Evolutionary conservation across 306 rosid genomes (phyloP).

Genomic region (Ammopiptanthus mongolicus): DNA sequence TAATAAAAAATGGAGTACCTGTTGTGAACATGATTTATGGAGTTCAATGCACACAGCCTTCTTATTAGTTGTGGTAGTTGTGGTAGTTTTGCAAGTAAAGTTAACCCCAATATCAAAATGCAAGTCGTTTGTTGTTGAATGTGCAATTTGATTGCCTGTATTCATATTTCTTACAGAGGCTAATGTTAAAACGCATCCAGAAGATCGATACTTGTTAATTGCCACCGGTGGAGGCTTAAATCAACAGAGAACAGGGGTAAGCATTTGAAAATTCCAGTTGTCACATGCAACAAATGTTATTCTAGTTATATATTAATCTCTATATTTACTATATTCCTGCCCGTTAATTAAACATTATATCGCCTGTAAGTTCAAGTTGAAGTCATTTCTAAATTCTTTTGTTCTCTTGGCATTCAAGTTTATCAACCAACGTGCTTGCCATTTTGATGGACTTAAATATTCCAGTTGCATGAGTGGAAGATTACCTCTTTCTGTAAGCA

Average conservation of each 20-base stretch:
- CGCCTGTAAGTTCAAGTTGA: not conserved
- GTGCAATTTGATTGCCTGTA: not conserved
- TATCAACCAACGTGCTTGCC: no score
- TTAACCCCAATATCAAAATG: not conserved
- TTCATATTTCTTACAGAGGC: constrained; percentile 47
- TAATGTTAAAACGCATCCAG: constrained; percentile 55
- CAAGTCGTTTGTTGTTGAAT: not conserved
- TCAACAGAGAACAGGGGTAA: constrained; percentile 98
- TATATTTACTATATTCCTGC: not conserved
- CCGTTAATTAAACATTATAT: not conserved
- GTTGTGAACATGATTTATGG: constrained; percentile 75
- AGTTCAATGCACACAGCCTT: constrained; percentile 40
- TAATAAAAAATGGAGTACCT: no score
- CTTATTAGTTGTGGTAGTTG: no score
- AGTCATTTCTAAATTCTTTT: not conserved
- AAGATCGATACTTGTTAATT: constrained; percentile 62
- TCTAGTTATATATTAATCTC: not conserved
- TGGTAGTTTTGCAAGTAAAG: constrained; percentile 69
- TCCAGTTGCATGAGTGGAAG: no score
- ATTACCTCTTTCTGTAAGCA: no score
- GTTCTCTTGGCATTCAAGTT: not conserved
- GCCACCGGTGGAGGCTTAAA: constrained; percentile 88
- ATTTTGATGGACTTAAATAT: no score
- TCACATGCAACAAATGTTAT: not conserved
- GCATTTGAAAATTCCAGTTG: no score